phyloP scores from a whole-genome alignment of 345 rosid genomes.

The Citropsis articulata region DNA sequence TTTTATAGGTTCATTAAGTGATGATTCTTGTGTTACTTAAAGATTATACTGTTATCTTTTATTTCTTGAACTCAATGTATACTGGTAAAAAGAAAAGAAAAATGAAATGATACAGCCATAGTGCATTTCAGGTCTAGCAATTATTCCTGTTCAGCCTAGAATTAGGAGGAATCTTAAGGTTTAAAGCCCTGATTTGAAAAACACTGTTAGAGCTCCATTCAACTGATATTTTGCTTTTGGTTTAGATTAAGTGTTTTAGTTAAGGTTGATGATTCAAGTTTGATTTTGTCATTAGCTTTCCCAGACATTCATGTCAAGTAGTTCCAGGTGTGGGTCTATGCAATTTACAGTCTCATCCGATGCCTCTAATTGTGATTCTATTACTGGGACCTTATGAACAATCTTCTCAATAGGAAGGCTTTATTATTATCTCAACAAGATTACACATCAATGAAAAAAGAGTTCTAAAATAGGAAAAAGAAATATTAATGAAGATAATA shows the following conservation, averaged over 20 bases:
- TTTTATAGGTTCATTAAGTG: background rate
- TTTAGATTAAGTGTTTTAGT: background rate
- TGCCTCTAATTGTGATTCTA: background rate
- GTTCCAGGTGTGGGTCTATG: background rate
- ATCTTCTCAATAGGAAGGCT: background rate
- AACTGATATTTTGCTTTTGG: background rate
- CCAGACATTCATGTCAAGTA: background rate
- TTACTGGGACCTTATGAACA: background rate
- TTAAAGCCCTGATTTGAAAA: background rate
- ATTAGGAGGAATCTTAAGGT: background rate
- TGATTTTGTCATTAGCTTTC: background rate
- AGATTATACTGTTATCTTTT: background rate
- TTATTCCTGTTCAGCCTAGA: background rate
- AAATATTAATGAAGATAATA: too few species aligned
- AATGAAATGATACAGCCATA: background rate
- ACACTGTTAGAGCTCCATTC: background rate
- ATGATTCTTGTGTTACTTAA: slow-evolving; percentile 2
- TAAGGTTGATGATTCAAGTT: background rate
- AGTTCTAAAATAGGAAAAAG: too few species aligned
- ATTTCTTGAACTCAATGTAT: background rate
- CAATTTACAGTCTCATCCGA: background rate
- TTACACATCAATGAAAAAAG: too few species aligned
- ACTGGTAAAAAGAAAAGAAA: background rate
- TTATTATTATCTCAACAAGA: too few species aligned
- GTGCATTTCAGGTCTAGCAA: background rate